Conservation (phyloP, 129 eudicot genomes). For the Pulicaria dysenterica region DNA sequence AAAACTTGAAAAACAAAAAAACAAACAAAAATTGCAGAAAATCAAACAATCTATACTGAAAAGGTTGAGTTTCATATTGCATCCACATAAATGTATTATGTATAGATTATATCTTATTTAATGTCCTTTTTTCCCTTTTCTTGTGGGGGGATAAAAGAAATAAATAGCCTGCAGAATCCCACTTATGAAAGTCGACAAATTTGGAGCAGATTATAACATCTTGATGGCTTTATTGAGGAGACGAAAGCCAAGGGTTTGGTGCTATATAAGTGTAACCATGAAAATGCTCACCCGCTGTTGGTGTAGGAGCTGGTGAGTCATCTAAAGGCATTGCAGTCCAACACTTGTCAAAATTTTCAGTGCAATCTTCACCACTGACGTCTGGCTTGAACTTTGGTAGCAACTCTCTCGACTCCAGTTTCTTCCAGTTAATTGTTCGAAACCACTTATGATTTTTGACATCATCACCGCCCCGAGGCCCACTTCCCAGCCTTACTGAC, state of each 20-base stretch:
- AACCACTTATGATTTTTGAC: slow-evolving; percentile 88
- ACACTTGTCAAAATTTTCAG: slow-evolving; percentile 86
- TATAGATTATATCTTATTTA: not conserved
- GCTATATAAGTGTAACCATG: slow-evolving; percentile 85
- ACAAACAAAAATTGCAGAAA: not conserved
- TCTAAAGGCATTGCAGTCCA: slow-evolving; percentile 93
- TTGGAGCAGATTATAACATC: slow-evolving; percentile 14
- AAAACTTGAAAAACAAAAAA: not conserved
- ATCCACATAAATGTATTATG: not conserved
- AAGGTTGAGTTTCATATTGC: not conserved
- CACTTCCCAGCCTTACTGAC: slow-evolving; percentile 75
- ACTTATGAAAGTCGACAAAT: slow-evolving; percentile 31
- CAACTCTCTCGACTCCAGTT: slow-evolving; percentile 67
- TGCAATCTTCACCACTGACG: slow-evolving; percentile 76
- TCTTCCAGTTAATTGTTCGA: slow-evolving; percentile 79
- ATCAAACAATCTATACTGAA: not conserved
- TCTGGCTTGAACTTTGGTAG: slow-evolving; percentile 85
- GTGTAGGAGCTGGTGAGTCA: slow-evolving; percentile 94
- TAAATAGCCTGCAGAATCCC: not conserved
- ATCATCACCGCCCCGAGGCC: slow-evolving; percentile 75
- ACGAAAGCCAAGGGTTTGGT: slow-evolving; percentile 86
- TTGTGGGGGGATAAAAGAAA: not conserved
- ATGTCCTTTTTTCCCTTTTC: not conserved
- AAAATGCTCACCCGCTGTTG: slow-evolving; percentile 73
- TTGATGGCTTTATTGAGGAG: slow-evolving; percentile 35